Percentiles rank a stretch among this genome's conserved stretches.
Evolutionary conservation across 805 yeast genomes (phyloP).

Genomic region (Pichia scutulata): DNA sequence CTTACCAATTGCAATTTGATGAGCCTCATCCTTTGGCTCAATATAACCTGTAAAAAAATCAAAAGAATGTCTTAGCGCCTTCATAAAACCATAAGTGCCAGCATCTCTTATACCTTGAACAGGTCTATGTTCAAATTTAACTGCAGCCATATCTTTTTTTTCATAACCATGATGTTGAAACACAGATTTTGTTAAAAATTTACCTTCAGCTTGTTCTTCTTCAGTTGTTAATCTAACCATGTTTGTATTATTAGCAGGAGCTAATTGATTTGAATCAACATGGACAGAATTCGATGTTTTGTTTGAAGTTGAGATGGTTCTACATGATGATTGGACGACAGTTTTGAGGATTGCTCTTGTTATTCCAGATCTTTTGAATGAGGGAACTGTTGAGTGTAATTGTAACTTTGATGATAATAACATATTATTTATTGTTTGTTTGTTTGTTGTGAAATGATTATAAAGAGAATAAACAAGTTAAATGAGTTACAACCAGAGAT

Average conservation of each 20-base stretch:
- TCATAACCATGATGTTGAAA: constrained; percentile 40
- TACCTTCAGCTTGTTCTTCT: constrained; percentile 11
- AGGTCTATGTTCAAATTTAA: constrained; percentile 44
- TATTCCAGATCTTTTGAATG: not conserved
- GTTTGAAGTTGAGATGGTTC: not conserved
- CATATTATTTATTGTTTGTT: not conserved
- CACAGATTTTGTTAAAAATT: constrained; percentile 24
- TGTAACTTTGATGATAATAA: not conserved
- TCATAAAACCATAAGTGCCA: constrained; percentile 42
- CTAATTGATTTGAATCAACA: not conserved
- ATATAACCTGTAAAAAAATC: constrained; percentile 59
- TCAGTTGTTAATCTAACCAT: constrained; percentile 10
- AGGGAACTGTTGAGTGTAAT: not conserved
- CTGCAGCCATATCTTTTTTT: constrained; percentile 30
- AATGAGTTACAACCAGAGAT: not conserved
- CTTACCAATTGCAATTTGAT: constrained; percentile 19
- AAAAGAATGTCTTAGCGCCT: constrained; percentile 41
- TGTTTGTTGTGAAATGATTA: too few relatives aligned
- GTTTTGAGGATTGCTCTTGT: not conserved
- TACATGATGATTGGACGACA: not conserved
- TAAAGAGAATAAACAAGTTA: not conserved
- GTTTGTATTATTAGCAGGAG: constrained; percentile 9
- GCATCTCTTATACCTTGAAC: constrained; percentile 43
- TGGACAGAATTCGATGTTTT: not conserved
- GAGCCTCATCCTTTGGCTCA: constrained; percentile 38